A percentile compares a stretch with the other conserved stretches of the same genome.
Evolutionary conservation across 2,329 filamentous ascomycete species (phyloP).

Genomic region (Stromatinia cepivora): DNA sequence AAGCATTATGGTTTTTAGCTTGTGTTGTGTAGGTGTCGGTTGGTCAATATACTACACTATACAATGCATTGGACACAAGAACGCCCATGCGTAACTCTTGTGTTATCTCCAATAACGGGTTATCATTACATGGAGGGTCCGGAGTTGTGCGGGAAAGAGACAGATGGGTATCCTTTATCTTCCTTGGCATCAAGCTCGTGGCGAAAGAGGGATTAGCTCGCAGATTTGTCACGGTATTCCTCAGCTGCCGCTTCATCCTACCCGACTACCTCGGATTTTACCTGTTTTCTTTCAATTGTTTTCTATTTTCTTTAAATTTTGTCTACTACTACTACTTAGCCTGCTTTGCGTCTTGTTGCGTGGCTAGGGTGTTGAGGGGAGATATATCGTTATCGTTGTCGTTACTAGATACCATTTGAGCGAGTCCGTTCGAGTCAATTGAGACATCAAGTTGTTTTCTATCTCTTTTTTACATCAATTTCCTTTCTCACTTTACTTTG

Average conservation of each 20-base stretch:
- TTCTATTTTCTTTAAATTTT: background rate
- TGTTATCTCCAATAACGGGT: conserved; percentile 1
- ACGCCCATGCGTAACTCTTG: conserved; percentile 17
- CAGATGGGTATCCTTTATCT: background rate
- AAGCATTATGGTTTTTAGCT: conserved; percentile 1
- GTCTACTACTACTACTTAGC: background rate
- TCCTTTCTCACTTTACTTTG: background rate
- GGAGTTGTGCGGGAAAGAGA: background rate
- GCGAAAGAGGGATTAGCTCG: background rate
- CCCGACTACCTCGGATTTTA: background rate
- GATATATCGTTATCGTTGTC: conserved; percentile 6
- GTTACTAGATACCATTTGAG: conserved; percentile 17
- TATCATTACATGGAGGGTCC: background rate
- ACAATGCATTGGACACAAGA: conserved; percentile 14
- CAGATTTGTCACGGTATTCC: background rate
- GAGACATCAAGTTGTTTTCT: conserved; percentile 10
- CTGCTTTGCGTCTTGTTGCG: background rate
- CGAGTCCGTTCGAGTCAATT: background rate
- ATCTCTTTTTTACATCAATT: background rate
- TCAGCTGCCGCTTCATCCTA: background rate
- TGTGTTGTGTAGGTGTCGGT: background rate
- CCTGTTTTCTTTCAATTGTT: background rate
- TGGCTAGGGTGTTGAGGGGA: conserved; percentile 2
- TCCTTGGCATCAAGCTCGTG: background rate
- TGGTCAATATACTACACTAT: background rate